These are phyloP conservation scores for Excoecaria cochinchinensis DNA, from an alignment of 345 rosid species.

Conservation along the genomic window DNA sequence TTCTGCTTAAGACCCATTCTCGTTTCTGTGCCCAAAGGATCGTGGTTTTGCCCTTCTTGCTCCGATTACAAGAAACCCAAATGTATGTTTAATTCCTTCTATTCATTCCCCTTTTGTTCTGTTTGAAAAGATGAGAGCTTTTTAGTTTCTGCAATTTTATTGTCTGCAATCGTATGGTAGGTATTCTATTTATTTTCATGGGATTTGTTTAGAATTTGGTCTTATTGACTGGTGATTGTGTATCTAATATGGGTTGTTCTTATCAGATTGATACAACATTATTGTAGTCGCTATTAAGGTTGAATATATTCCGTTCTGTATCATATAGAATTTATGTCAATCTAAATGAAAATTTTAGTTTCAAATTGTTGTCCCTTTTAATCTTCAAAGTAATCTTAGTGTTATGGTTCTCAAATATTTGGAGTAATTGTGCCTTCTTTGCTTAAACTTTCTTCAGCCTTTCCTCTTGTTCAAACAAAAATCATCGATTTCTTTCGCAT, in stretches of 20 bases:
- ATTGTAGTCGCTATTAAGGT: no score
- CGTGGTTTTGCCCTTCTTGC: conserved; percentile 35
- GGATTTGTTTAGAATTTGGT: background rate
- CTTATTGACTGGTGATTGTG: background rate
- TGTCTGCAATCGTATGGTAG: background rate
- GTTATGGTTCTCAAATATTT: background rate
- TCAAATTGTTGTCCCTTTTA: background rate
- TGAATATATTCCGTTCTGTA: no score
- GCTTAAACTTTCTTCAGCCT: conserved; percentile 15
- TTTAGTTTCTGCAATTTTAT: no score
- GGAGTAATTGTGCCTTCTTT: background rate
- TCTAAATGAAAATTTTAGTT: background rate
- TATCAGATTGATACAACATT: no score
- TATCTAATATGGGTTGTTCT: background rate
- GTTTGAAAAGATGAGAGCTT: background rate
- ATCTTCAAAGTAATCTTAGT: background rate
- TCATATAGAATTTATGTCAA: no score
- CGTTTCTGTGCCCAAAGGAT: conserved; percentile 26
- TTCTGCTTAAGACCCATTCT: conserved; percentile 32
- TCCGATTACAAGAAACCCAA: conserved; percentile 15
- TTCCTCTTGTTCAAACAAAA: conserved; percentile 35
- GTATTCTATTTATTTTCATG: background rate
- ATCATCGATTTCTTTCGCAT: conserved; percentile 35
- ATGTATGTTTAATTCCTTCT: conserved; percentile 9
- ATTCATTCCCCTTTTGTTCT: background rate